Percentiles rank a stretch among this genome's conserved stretches.
Evolutionary conservation across 2,329 filamentous ascomycete genomes (phyloP).

Genomic region (Ceratocystiopsis minuta): DNA sequence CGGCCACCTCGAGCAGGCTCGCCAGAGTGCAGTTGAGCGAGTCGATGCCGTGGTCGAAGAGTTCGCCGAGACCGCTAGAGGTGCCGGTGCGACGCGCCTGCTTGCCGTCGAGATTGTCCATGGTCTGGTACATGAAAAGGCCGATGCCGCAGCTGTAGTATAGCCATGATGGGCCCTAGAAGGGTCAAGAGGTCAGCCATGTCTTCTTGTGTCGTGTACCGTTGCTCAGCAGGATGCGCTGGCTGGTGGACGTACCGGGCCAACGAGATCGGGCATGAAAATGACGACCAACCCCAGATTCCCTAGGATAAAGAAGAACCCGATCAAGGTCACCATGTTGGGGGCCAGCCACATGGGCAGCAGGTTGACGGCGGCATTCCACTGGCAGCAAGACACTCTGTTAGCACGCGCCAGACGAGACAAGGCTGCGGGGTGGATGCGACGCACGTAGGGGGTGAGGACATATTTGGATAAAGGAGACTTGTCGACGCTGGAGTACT

Average conservation of each 20-base stretch:
- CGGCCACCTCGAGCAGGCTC: slow-evolving; percentile 76
- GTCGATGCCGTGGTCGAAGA: slow-evolving; percentile 98
- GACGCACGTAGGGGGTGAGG: slow-evolving; percentile 76
- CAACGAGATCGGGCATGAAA: slow-evolving; percentile 75
- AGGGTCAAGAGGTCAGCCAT: too few relatives aligned
- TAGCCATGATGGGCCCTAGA: slow-evolving; percentile 68
- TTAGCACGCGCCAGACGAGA: too few relatives aligned
- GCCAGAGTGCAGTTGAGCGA: slow-evolving; percentile 92
- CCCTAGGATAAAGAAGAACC: slow-evolving; percentile 81
- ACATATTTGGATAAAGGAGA: slow-evolving; percentile 88
- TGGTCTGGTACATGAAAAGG: slow-evolving; percentile 96
- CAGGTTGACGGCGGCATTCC: slow-evolving; percentile 88
- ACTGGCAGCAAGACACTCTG: slow-evolving; percentile 34
- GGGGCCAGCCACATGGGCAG: slow-evolving; percentile 92
- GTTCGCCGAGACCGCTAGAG: slow-evolving; percentile 82
- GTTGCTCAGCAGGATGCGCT: not conserved
- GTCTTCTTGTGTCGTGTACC: not conserved
- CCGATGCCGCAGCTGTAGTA: slow-evolving; percentile 94
- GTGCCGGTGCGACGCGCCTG: slow-evolving; percentile 89
- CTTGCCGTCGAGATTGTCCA: slow-evolving; percentile 98
- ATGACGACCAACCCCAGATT: slow-evolving; percentile 62
- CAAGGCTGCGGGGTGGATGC: not conserved
- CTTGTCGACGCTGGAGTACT: slow-evolving; percentile 94
- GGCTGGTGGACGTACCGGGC: slow-evolving; percentile 44
- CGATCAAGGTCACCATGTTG: slow-evolving; percentile 90